Evolutionary conservation across 1,139 yeast species (phyloP).

Genomic region (Candida labiduridarum): DNA sequence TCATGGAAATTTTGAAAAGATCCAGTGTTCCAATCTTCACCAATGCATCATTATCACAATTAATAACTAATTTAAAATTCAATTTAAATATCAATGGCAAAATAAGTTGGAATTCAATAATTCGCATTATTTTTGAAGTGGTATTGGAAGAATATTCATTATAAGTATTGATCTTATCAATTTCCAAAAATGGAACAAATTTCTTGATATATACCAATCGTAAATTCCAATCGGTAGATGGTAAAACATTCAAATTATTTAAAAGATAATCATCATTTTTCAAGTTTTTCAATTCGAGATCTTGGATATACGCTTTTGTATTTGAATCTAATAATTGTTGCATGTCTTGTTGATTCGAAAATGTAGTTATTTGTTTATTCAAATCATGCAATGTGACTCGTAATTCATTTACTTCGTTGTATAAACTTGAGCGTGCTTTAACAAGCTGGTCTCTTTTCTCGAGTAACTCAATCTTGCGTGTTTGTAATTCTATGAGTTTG

Average conservation of each 20-base stretch:
- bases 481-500: conserved; percentile 21
- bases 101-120: conserved; percentile 23
- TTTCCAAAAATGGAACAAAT: conserved; percentile 31
- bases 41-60: conserved; percentile 22
- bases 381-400: conserved; percentile 21
- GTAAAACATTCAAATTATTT: conserved; percentile 34
- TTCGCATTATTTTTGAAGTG: conserved; percentile 17
- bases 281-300: conserved; percentile 14
- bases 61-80: conserved; percentile 21
- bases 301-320: conserved; percentile 19
- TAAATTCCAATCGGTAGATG: conserved; percentile 38
- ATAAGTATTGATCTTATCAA: conserved; percentile 21
- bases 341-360: conserved; percentile 20
- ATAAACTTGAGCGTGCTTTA: conserved; percentile 21
- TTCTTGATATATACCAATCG: conserved; percentile 28
- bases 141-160: conserved; percentile 14
- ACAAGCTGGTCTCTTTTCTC: conserved; percentile 25
- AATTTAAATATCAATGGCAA: conserved; percentile 29
- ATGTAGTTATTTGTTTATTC: conserved; percentile 18
- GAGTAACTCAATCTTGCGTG: conserved; percentile 22
- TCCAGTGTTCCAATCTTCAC: conserved; percentile 15
- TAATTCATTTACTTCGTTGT: conserved; percentile 23
- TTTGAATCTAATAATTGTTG: conserved; percentile 28
- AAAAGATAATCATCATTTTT: conserved; percentile 25
- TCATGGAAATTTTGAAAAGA: conserved; percentile 15